Conservation (phyloP, 1,139 yeast genomes). For the Yamadazyma diddensiae region DNA sequence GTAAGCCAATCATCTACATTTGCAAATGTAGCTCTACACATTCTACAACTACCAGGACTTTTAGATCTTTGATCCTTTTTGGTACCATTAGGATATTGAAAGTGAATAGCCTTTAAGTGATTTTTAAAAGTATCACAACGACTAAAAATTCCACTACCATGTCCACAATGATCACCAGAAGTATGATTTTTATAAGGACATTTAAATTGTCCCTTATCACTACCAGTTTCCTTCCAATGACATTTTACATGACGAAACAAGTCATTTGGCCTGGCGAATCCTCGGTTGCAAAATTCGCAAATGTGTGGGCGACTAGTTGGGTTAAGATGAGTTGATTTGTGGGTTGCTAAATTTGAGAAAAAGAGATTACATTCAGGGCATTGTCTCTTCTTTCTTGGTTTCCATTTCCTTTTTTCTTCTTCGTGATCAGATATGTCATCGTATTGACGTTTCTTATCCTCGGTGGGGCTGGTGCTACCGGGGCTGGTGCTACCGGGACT, state of each 20-base stretch:
- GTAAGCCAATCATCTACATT: constrained; percentile 79
- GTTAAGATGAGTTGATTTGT: constrained; percentile 75
- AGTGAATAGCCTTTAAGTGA: constrained; percentile 86
- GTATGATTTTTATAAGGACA: constrained; percentile 39
- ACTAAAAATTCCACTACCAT: constrained; percentile 77
- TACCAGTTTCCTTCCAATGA: constrained; percentile 70
- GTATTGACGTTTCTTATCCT: too few species aligned
- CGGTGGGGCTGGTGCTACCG: not conserved
- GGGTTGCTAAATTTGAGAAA: constrained; percentile 82
- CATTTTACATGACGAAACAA: constrained; percentile 78
- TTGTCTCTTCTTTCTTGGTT: constrained; percentile 73
- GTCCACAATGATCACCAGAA: constrained; percentile 53
- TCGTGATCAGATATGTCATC: not conserved
- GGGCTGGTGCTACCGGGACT: constrained; percentile 1
- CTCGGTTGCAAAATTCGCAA: constrained; percentile 75
- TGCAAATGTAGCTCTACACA: constrained; percentile 62
- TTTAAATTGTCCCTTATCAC: constrained; percentile 46
- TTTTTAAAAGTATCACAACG: constrained; percentile 91
- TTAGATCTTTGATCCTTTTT: constrained; percentile 70
- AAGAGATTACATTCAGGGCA: constrained; percentile 78
- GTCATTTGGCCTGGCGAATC: constrained; percentile 88
- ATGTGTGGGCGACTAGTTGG: constrained; percentile 74
- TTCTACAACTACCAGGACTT: constrained; percentile 72
- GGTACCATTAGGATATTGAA: constrained; percentile 85
- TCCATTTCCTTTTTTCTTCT: constrained; percentile 23